phyloP scores from a whole-genome alignment of 179 eudicot genomes.

The Actinidia arguta region DNA sequence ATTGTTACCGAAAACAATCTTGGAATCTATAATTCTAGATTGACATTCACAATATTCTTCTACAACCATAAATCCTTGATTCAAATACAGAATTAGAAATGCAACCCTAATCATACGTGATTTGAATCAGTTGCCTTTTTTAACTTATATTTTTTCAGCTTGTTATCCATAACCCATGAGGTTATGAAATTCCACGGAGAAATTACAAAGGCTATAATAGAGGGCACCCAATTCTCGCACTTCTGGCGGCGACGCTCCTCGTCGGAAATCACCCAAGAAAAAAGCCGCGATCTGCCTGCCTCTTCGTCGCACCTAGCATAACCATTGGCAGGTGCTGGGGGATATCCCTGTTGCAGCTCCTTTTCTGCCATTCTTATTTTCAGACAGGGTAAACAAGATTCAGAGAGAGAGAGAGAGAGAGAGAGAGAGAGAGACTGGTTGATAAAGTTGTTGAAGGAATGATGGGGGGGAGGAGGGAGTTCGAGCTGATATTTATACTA shows the following conservation, averaged over 20 bases:
- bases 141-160: too few relatives aligned
- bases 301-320: constrained; percentile 10
- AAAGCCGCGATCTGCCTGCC: neutral
- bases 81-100: constrained; percentile 27
- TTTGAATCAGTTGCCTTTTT: too few relatives aligned
- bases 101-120: too few relatives aligned
- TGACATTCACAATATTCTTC: too few relatives aligned
- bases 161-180: too few relatives aligned
- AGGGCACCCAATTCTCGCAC: constrained; percentile 13
- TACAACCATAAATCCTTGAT: neutral
- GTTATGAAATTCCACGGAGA: constrained; percentile 31
- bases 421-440: neutral
- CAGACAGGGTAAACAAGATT: too few relatives aligned
- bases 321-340: neutral
- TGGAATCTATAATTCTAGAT: too few relatives aligned
- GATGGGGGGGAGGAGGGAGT: neutral
- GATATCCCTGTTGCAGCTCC: constrained; percentile 1
- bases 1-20: too few relatives aligned
- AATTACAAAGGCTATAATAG: constrained; percentile 10
- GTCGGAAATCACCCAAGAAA: neutral
- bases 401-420: too few relatives aligned
- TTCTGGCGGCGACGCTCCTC: constrained; percentile 12
- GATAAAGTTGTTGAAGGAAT: neutral
- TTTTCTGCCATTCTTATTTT: constrained; percentile 4
- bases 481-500: neutral